Base-by-base conservation (phyloP, 441 rosid species). In the Corymbia calophylla region DNA sequence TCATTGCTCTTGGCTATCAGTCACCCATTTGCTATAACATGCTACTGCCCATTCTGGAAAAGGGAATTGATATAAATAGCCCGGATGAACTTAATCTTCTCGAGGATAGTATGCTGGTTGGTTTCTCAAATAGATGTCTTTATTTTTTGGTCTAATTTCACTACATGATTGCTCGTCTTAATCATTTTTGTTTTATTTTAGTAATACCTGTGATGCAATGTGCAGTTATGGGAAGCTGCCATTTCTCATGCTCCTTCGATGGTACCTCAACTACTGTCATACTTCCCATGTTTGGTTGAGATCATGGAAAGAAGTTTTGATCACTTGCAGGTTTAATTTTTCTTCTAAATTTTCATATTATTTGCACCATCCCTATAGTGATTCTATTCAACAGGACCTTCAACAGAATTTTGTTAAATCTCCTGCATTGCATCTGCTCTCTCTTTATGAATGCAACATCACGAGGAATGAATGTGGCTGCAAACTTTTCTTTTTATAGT, bases 211-310 rank as follows among this genome's bases (percentile, higher is more conserved):
- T 31, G 32, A 85, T 91, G 56, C 51, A 89, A 88, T 90, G 13
- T 94, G 97, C 96, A 98, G 99, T 94, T 98, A 89, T 98, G 99
- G 99, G 99, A 98, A 90, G 96, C 97, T 70, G 94, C 99, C 64
- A 94, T 98, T 92, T 94, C 97, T 89, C 95, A 97, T 93, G 98
- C 99, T 88, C 99, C 99, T 51, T 91, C 94, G 85, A 96, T 97
- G 99, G 98, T 94, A 88, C 98, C 99, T 91, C 99, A 96, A 92
- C 92, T 98, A 70, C 90, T 97, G 87, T 91, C 96, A 64, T 96
- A 89, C 93, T 98, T 98, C 91, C 96, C 99, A 25, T 95, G 95
- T 92, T 93, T 98, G 88, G 94, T 95, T 92, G 98, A 96, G 89
- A 95, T 98, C 90, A 91, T 97, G 94, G 99, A 97, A 92, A 97